These are phyloP conservation scores for Mycena sp. DNA, from an alignment of 1,284 basidiomycete species.

Conservation along the genomic window DNA sequence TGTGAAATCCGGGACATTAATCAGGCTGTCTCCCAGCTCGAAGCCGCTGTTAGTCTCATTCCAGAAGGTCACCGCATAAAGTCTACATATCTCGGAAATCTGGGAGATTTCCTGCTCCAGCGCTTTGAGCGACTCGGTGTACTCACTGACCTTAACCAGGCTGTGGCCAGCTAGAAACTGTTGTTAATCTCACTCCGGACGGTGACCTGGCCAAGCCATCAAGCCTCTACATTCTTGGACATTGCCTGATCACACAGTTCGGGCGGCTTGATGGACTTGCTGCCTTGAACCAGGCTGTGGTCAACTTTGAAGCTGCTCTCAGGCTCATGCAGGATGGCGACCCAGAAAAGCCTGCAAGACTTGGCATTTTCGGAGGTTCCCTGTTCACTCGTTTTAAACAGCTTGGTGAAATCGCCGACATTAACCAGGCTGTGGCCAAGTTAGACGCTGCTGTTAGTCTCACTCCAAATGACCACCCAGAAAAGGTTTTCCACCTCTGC, in stretches of 20 bases:
- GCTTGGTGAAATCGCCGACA: background rate
- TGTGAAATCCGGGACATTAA: too few species aligned
- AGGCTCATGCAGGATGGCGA: too few species aligned
- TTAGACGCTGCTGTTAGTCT: background rate
- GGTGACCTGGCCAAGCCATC: background rate
- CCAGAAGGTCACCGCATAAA: too few species aligned
- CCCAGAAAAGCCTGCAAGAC: too few species aligned
- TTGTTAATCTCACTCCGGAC: background rate
- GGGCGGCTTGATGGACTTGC: too few species aligned
- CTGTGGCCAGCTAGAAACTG: background rate
- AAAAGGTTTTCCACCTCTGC: background rate
- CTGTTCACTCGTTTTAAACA: background rate
- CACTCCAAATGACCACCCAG: background rate
- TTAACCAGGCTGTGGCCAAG: background rate
- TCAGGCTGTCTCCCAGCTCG: too few species aligned
- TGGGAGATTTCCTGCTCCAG: too few species aligned
- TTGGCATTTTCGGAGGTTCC: background rate
- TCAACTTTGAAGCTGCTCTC: too few species aligned
- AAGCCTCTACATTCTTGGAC: background rate
- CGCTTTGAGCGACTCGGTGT: background rate
- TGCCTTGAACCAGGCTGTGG: too few species aligned
- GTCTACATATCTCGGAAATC: too few species aligned
- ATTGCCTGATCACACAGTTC: too few species aligned
- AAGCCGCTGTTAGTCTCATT: too few species aligned
- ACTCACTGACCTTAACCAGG: background rate